Evolutionary conservation across 2,329 filamentous ascomycete species (phyloP).

Genomic region (Fusarium abutilonis): DNA sequence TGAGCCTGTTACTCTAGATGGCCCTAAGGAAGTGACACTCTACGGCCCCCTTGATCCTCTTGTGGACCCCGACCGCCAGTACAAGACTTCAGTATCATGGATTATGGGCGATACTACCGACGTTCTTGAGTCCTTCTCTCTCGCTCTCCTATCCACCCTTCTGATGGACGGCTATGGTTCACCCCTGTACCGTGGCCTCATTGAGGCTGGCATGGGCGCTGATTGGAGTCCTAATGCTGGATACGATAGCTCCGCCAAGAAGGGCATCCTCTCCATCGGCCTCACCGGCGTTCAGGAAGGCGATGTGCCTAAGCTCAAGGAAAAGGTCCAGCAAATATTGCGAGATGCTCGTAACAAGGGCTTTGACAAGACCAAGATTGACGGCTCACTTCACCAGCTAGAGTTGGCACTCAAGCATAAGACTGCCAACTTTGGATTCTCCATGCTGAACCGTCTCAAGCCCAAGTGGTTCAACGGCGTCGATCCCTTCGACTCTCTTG

Average conservation of each 20-base stretch:
- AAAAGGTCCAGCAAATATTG: slow-evolving; percentile 77
- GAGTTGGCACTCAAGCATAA: slow-evolving; percentile 96
- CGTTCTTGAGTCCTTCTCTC: slow-evolving; percentile 86
- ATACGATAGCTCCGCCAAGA: slow-evolving; percentile 80
- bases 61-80: slow-evolving; percentile 85
- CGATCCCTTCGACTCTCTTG: slow-evolving; percentile 88
- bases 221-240: slow-evolving; percentile 96
- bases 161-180: slow-evolving; percentile 96
- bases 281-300: slow-evolving; percentile 87
- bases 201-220: slow-evolving; percentile 88
- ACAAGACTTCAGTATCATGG: slow-evolving; percentile 95
- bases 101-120: slow-evolving; percentile 84
- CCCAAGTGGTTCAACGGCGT: slow-evolving; percentile 96
- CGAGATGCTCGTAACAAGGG: slow-evolving; percentile 76
- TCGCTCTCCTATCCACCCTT: slow-evolving; percentile 83
- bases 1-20: slow-evolving; percentile 76
- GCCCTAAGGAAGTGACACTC: slow-evolving; percentile 75
- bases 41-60: slow-evolving; percentile 87
- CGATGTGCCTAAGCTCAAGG: slow-evolving; percentile 80
- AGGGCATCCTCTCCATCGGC: slow-evolving; percentile 88
- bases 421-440: slow-evolving; percentile 93
- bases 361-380: slow-evolving; percentile 89
- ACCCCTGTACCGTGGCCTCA: slow-evolving; percentile 86
- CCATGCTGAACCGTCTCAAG: slow-evolving; percentile 86
- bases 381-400: slow-evolving; percentile 91